phyloP scores from a whole-genome alignment of 805 yeast species.

The Suhomyces vadensis region DNA sequence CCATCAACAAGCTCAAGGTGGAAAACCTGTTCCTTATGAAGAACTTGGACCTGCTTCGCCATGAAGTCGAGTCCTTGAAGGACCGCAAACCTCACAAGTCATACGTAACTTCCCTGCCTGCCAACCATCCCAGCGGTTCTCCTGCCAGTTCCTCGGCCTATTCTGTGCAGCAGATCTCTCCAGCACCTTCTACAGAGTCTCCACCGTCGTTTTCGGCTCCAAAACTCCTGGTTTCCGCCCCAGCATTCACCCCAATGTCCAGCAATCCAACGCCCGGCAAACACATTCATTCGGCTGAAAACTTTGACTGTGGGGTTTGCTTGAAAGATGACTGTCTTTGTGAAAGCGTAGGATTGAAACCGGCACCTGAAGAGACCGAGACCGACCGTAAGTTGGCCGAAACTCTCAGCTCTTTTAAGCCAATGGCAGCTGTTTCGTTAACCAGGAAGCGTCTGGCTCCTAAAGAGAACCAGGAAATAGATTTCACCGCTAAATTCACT shows the following conservation, averaged over 20 bases:
- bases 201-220: slow-evolving; percentile 34
- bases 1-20: slow-evolving; percentile 48
- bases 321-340: slow-evolving; percentile 68
- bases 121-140: slow-evolving; percentile 6
- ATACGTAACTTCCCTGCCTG: slow-evolving; percentile 6
- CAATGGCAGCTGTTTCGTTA: slow-evolving; percentile 68
- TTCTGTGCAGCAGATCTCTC: slow-evolving; percentile 51
- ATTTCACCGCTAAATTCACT: slow-evolving; percentile 54
- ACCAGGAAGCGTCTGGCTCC: slow-evolving; percentile 32
- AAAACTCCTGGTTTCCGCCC: neutral
- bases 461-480: slow-evolving; percentile 40
- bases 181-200: slow-evolving; percentile 52
- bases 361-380: slow-evolving; percentile 12
- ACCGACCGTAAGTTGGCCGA: slow-evolving; percentile 27
- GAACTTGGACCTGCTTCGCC: slow-evolving; percentile 43
- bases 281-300: slow-evolving; percentile 16
- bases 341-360: slow-evolving; percentile 50
- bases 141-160: slow-evolving; percentile 22
- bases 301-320: slow-evolving; percentile 63
- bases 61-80: slow-evolving; percentile 28
- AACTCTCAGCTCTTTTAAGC: slow-evolving; percentile 48
- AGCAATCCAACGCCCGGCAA: neutral
- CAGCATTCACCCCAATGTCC: neutral
- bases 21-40: slow-evolving; percentile 48
- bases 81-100: slow-evolving; percentile 9